These are phyloP conservation scores for Ophiocordyceps sinensis DNA, from an alignment of 2,329 filamentous ascomycete species.

Conservation along the genomic window DNA sequence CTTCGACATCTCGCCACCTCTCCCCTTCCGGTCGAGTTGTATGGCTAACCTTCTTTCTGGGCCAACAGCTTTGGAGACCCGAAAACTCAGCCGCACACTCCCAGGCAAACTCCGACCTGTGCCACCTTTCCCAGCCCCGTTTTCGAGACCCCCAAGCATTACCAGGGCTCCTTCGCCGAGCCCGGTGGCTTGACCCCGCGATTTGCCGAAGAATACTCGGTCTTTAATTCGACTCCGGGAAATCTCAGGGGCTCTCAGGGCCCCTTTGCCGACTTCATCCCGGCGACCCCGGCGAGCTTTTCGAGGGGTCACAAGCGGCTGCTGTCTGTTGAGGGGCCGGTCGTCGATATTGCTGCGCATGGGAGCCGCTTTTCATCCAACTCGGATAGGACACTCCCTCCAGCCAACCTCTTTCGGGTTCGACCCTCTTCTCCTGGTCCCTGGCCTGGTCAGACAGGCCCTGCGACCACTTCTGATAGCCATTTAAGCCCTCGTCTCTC, in stretches of 20 bases:
- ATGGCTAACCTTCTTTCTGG: conserved; percentile 19
- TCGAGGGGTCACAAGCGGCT: conserved; percentile 29
- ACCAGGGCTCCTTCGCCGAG: conserved; percentile 31
- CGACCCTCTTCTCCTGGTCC: conserved; percentile 43
- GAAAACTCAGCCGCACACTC: conserved; percentile 46
- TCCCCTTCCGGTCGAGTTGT: not conserved
- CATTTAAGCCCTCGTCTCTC: conserved; percentile 13
- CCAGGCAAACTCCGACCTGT: conserved; percentile 41
- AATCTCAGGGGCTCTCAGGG: conserved; percentile 34
- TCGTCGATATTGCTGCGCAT: conserved; percentile 43
- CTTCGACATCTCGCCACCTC: not conserved
- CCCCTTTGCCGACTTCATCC: conserved; percentile 30
- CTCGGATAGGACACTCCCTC: conserved; percentile 37
- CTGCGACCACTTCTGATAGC: conserved; percentile 13
- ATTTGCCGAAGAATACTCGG: conserved; percentile 51
- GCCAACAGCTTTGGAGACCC: conserved; percentile 44
- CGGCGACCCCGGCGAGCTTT: conserved; percentile 19
- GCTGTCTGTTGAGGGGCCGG: conserved; percentile 34
- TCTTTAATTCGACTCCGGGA: conserved; percentile 50
- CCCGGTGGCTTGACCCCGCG: conserved; percentile 42
- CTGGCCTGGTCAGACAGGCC: conserved; percentile 16
- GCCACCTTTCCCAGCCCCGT: conserved; percentile 37
- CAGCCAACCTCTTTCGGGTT: conserved; percentile 43
- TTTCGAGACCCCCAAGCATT: conserved; percentile 41
- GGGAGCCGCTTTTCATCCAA: conserved; percentile 44